These are phyloP conservation scores for Skeletonema marinoi DNA, from an alignment of 108 stramenopile genomes.

Conservation along the genomic window DNA sequence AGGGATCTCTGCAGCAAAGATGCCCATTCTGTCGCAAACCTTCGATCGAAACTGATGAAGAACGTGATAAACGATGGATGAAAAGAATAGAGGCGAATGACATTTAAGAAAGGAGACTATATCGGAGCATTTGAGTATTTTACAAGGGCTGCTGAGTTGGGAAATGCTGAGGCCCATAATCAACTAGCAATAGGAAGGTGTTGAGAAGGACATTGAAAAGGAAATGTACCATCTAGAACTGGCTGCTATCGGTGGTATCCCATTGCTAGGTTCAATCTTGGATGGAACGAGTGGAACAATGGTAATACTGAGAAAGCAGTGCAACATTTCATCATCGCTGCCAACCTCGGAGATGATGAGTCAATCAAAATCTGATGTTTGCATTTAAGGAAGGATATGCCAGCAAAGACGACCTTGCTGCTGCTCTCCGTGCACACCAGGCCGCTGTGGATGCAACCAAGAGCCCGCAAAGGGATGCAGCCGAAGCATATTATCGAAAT, in stretches of 20 bases:
- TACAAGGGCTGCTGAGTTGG: background rate
- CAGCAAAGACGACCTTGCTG: background rate
- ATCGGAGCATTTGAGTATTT: background rate
- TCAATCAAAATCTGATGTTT: background rate
- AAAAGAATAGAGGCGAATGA: constrained; percentile 3
- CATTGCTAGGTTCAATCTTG: background rate
- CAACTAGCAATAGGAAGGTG: too few relatives aligned
- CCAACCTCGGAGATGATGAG: background rate
- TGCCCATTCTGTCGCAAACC: background rate
- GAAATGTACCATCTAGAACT: background rate
- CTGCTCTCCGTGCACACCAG: background rate
- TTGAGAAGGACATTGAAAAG: background rate
- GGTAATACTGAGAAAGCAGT: background rate
- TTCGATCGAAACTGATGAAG: background rate
- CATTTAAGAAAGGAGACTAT: background rate
- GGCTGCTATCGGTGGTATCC: constrained; percentile 6
- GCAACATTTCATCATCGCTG: constrained; percentile 2
- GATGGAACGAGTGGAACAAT: too few relatives aligned
- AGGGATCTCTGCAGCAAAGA: background rate
- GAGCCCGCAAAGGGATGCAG: background rate
- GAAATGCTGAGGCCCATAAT: too few relatives aligned
- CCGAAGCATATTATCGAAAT: background rate
- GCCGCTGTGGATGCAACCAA: constrained; percentile 7
- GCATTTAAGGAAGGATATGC: background rate
- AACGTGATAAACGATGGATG: background rate